Base-by-base conservation (phyloP, 2,329 filamentous ascomycete species). In the Pseudogymnoascus sp. region DNA sequence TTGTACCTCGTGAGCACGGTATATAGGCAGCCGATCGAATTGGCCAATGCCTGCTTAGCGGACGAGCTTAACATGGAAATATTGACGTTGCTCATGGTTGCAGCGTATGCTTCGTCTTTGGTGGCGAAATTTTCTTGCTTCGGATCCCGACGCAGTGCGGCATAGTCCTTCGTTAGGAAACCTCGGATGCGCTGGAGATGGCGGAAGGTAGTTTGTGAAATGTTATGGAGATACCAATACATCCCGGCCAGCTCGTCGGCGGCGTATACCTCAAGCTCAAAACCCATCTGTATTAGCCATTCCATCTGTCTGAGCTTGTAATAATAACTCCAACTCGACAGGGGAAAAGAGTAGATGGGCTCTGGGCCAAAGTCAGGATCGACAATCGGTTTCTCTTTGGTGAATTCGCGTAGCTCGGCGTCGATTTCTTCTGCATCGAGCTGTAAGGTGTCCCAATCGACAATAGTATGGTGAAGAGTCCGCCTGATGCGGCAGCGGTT, bases 271-370 rank as follows among this genome's bases (percentile, higher is more conserved):
- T 93, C 88, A 11, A 97, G 86, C 75, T 99, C 94, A 73, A 99
- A 97, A 11, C 95, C 94, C 33, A 97, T 84, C 71, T 97, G 90
- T 14, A 97, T 82, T 53, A 95, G 88, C 79, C 87, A 89, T 72
- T 93, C 88, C 82, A 97, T 91, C 70, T 93, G 85, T 31, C 84
- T 84, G n/a, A 97, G 81, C 74, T 97, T 97, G 75, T 96, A 90
- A 65, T 92, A 83, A 70, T 93, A 95, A 0, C 87, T 84, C 94
- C 94, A 99, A 3, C 89, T 92, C 1, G 90, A 91, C 0, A 97
- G 80, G 0, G 91, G 87, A 61, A 90, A 88, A 0, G 87, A 81
- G 71, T 84, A 87, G 0, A 84, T 81, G 42, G 81, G 77, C 50
- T 87, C 82, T 2, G 76, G 77, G 60, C 78, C 79, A 0, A 76